A percentile compares a stretch with the other conserved stretches of the same genome.
Evolutionary conservation across 139 green algal species (phyloP).

Genomic region (Chlorella sp.): DNA sequence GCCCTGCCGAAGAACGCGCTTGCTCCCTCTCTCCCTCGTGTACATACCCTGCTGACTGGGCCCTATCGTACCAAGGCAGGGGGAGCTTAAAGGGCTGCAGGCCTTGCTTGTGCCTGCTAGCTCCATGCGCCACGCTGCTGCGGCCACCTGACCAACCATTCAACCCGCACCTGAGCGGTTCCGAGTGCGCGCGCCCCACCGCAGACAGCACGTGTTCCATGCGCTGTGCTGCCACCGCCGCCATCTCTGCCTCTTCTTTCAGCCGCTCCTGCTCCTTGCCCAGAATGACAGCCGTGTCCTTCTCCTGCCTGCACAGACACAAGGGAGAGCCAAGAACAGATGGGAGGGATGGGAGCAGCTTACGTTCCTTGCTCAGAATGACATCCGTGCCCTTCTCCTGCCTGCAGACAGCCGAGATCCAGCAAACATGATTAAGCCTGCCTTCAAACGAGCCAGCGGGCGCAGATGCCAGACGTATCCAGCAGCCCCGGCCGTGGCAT

Average conservation of each 20-base stretch:
- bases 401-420: not conserved
- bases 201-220: conserved; percentile 17
- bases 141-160: too few species aligned
- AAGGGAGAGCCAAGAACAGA: not conserved
- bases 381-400: conserved; percentile 86
- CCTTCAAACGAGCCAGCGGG: not conserved
- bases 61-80: too few species aligned
- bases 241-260: conserved; percentile 51
- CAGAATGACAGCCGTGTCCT: conserved; percentile 81
- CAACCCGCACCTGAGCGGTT: not conserved
- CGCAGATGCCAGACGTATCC: not conserved
- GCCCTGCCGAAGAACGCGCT: too few species aligned
- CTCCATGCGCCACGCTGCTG: too few species aligned
- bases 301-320: conserved; percentile 61
- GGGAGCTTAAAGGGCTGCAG: too few species aligned
- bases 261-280: conserved; percentile 68
- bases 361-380: conserved; percentile 71
- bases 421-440: not conserved
- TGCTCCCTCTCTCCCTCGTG: too few species aligned
- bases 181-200: not conserved
- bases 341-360: conserved; percentile 40
- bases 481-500: not conserved
- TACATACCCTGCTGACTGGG: too few species aligned
- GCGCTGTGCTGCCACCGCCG: conserved; percentile 19
- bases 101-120: too few species aligned